phyloP scores from a whole-genome alignment of 352 stramenopile species.

The Globisporangium viniferum region DNA sequence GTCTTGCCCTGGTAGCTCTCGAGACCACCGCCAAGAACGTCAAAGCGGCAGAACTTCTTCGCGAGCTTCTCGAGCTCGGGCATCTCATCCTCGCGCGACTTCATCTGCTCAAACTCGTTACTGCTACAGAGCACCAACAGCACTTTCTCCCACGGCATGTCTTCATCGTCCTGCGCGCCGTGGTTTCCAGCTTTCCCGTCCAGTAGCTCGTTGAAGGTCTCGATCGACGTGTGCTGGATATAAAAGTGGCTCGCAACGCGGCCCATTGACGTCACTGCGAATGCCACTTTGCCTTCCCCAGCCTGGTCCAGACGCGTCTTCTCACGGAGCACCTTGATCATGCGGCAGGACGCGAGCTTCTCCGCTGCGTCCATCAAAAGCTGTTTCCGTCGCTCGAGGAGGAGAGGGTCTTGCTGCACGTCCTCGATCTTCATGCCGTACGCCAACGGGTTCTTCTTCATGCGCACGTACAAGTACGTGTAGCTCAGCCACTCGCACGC shows the following conservation, averaged over 20 bases:
- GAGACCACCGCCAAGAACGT: constrained; percentile 89
- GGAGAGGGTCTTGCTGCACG: constrained; percentile 86
- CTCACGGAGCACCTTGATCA: constrained; percentile 81
- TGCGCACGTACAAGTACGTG: constrained; percentile 99
- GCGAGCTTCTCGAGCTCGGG: constrained; percentile 92
- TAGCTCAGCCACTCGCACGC: constrained; percentile 96
- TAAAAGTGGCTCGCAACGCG: constrained; percentile 99
- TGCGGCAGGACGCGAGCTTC: constrained; percentile 71
- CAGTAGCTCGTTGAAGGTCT: constrained; percentile 97
- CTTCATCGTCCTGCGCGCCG: constrained; percentile 33
- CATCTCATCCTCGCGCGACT: constrained; percentile 95
- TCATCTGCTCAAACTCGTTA: constrained; percentile 96
- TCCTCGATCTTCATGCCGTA: constrained; percentile 97
- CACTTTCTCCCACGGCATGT: constrained; percentile 66
- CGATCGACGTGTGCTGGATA: constrained; percentile 97
- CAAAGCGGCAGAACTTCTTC: constrained; percentile 83
- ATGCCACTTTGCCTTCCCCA: constrained; percentile 46
- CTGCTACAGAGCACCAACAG: constrained; percentile 73
- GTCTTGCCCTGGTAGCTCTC: constrained; percentile 94
- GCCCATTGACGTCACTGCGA: constrained; percentile 96
- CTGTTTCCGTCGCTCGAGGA: constrained; percentile 66
- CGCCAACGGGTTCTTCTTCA: constrained; percentile 96
- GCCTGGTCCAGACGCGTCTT: constrained; percentile 34
- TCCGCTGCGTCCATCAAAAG: constrained; percentile 74
- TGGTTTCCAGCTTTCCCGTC: constrained; percentile 45